Conservation (phyloP, 331 rosid species). For the Dryas integrifolia region DNA sequence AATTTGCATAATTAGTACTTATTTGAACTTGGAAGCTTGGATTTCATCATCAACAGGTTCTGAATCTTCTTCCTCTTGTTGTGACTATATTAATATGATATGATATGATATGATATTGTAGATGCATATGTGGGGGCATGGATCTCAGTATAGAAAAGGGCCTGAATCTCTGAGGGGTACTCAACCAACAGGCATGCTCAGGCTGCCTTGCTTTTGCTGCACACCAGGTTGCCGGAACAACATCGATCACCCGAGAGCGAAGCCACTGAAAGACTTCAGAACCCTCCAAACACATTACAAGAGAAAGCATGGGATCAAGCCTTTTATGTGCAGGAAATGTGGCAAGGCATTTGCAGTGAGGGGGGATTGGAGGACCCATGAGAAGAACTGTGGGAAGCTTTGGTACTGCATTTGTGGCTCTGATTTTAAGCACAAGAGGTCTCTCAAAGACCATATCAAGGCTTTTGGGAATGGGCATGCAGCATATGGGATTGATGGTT, state of each 20-base stretch:
- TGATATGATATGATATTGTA: conserved; percentile 1
- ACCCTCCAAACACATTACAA: conserved; percentile 92
- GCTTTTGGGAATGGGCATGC: conserved; percentile 86
- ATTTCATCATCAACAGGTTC: no score
- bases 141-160: conserved; percentile 88
- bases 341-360: conserved; percentile 89
- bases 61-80: no score
- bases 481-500: conserved; percentile 62
- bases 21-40: no score
- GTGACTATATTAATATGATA: no score
- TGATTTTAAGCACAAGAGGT: conserved; percentile 88
- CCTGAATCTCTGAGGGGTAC: conserved; percentile 84
- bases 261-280: conserved; percentile 78
- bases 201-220: conserved; percentile 90
- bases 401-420: conserved; percentile 93
- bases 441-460: conserved; percentile 84
- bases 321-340: conserved; percentile 85
- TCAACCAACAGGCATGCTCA: conserved; percentile 87
- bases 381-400: conserved; percentile 87
- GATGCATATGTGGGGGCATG: conserved; percentile 99
- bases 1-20: no score
- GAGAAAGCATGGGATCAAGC: conserved; percentile 88
- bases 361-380: conserved; percentile 93
- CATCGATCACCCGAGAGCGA: conserved; percentile 83
- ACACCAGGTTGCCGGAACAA: conserved; percentile 84